Evolutionary conservation across 352 stramenopile genomes (phyloP).

Genomic region (Pythium rishiriense): DNA sequence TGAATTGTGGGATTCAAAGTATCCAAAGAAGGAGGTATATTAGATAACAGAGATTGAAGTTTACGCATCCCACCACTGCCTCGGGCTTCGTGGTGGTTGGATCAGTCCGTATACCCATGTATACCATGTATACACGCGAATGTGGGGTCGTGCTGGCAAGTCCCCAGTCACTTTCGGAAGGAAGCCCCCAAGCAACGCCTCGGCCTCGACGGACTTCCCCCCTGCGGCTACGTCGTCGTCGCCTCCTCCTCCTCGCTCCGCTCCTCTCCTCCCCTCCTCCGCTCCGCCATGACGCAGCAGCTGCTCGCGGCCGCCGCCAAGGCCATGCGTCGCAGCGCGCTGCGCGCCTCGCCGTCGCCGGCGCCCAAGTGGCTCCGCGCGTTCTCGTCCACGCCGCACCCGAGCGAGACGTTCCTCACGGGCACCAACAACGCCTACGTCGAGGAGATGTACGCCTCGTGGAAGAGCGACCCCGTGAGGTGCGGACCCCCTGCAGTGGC

Average conservation of each 20-base stretch:
- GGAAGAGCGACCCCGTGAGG: conserved; percentile 81
- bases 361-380: conserved; percentile 37
- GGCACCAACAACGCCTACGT: conserved; percentile 96
- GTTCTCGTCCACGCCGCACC: conserved; percentile 70
- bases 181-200: conserved; percentile 1
- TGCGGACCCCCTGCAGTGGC: background rate
- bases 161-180: conserved; percentile 10
- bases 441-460: conserved; percentile 97
- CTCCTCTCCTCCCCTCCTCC: background rate
- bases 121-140: conserved; percentile 23
- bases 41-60: conserved; percentile 5
- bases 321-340: conserved; percentile 48
- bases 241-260: background rate
- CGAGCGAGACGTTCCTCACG: conserved; percentile 92
- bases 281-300: conserved; percentile 51
- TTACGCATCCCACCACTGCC: conserved; percentile 6
- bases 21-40: background rate
- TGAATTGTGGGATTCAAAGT: background rate
- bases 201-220: background rate
- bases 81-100: conserved; percentile 7
- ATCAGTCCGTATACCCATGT: conserved; percentile 12
- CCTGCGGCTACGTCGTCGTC: background rate
- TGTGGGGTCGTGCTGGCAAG: conserved; percentile 14
- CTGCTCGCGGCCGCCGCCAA: conserved; percentile 57
- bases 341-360: conserved; percentile 26